Evolutionary conservation across 2,329 filamentous ascomycete genomes (phyloP).

Genomic region (Claviceps pazoutovae): DNA sequence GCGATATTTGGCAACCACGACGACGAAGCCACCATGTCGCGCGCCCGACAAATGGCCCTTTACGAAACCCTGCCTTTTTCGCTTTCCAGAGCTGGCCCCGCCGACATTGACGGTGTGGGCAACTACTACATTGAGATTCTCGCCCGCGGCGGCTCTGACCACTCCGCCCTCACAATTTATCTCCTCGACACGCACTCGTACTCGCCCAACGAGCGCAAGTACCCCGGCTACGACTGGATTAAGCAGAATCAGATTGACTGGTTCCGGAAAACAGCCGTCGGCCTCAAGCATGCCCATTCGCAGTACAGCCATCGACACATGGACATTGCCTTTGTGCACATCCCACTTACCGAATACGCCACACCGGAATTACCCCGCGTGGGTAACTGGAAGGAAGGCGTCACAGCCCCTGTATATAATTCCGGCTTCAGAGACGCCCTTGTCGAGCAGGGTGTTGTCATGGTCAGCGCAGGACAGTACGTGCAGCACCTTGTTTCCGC

Average conservation of each 20-base stretch:
- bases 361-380: constrained; percentile 41
- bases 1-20: constrained; percentile 97
- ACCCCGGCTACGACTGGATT: constrained; percentile 92
- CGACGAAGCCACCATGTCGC: constrained; percentile 71
- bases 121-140: constrained; percentile 92
- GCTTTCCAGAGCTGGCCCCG: constrained; percentile 69
- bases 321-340: constrained; percentile 95
- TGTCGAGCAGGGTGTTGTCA: constrained; percentile 68
- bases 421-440: constrained; percentile 86
- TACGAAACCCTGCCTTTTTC: constrained; percentile 82
- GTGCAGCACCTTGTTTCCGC: constrained; percentile 19
- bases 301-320: constrained; percentile 88
- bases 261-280: constrained; percentile 69
- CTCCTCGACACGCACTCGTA: constrained; percentile 88
- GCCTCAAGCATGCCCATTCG: constrained; percentile 61
- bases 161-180: constrained; percentile 90
- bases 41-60: constrained; percentile 68
- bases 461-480: constrained; percentile 85
- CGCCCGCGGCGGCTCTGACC: constrained; percentile 61
- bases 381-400: constrained; percentile 66
- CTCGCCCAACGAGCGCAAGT: constrained; percentile 76
- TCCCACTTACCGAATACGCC: constrained; percentile 81
- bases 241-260: constrained; percentile 89
- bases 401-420: constrained; percentile 82
- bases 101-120: constrained; percentile 75